Base-by-base conservation (phyloP, 2,329 filamentous ascomycete species). In the Periconia sp. region DNA sequence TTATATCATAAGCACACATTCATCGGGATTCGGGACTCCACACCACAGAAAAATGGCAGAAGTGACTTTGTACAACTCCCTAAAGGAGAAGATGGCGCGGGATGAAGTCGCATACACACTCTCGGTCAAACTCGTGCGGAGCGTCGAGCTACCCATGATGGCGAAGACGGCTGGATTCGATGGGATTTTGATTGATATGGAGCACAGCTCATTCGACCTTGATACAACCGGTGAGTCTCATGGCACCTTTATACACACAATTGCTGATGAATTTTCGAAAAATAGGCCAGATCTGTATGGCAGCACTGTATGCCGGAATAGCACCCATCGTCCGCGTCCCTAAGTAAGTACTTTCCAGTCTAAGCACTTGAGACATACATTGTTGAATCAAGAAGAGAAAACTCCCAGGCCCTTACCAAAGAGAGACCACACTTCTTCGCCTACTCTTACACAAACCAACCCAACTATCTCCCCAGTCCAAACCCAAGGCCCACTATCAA, bases 181-280 rank as follows among this genome's bases (percentile, higher is more conserved):
- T 46, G 75, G 70, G 41, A 66, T 78, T 40, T 70, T 79, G 52
- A 73, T 79, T 52, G 76, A 79, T 49, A 76, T 79, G 73, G 76
- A 79, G 54, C 77, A 79, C 54, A 75, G 73, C 2, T 60, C 71
- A 2, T 63, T 78, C 30, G 67, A 72, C 50, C 60, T 79, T 18
- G 67, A 70, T 54, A 61, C 65, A 0, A 68, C 71, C 8, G 46
- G 55, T 53, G 46, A 13, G 48, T 37, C n/a, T 18, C 14, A 41
- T n/a, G 17, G 10, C 37, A 10, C 9, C 2, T 18, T 18, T 20
- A 27, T 27, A 27, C 8, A 27, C 8, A 8, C 8, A 8, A 5
- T 27, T 27, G 23, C 8, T 27, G 8, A 27, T 3, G 18, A 23
- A 17, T 41, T 19, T 6, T 33, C 23, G 17, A 46, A 18, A 30